Evolutionary conservation across 2,329 filamentous ascomycete genomes (phyloP), one percentile per base, ranked within the genome.

Genomic region (Hypoxylon sp.): DNA sequence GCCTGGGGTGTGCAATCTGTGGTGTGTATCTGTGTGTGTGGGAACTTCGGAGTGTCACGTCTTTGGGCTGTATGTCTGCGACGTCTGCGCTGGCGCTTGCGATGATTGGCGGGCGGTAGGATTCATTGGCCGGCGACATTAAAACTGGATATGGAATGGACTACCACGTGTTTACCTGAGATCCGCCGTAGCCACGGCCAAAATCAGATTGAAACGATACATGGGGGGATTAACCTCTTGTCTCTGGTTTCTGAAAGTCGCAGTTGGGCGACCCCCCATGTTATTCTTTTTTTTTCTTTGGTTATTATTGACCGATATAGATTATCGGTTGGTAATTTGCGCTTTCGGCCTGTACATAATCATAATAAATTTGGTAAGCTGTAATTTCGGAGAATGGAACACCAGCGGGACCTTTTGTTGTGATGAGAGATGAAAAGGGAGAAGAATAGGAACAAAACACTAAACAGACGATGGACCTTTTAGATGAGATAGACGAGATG

Each of bases 161-260:
- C 51, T 60, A 63, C 59, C 60, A 63, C 60, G 60, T 63, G 60
- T 63, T 63, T 63, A 58, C 60, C 54, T 61, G 51, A 59, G 56
- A 63, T 63, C 60, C 59, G 60, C 60, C 60, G 54, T 58, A 63
- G 54, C 58, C 60, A 58, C 55, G 55, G 54, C 40, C 49, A 63
- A 61, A 61, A 59, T 55, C 48, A 58, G 54, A 60, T 55, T 60
- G 51, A 57, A 48, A 60, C 49, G 55, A 59, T 59, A 59, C 48
- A 50, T 58, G 49, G 45, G 42, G 35, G 50, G 32, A 16, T 25
- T 23, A 25, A 48, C 43, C 34, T 49, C 32, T 40, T 25, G 37
- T 51, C 47, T 44, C n/a, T n/a, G n/a, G 35, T 19, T 32, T 49
- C 13, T 25, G 15, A n/a, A n/a, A 48, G 52, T 49, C 42, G 48